Base-by-base conservation (phyloP, 306 rosid genomes). In the Vachellia collinsii region DNA sequence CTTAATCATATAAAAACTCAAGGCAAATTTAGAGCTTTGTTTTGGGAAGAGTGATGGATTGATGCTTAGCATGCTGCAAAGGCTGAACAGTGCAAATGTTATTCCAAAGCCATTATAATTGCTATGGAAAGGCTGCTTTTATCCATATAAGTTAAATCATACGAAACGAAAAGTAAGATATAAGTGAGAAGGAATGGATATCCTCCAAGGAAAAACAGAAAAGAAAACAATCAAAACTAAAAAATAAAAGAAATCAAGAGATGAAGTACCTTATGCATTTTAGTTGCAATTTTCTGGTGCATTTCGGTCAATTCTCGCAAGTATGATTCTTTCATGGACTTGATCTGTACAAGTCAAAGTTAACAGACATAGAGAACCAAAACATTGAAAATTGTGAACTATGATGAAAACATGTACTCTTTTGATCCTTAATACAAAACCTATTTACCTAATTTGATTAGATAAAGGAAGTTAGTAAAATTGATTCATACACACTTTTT, bases 301-400 rank as follows among this genome's bases (percentile, higher is more conserved):
- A 93, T 63, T 63, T 95, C 98, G 66, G 11, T 83, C 70, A 95
- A 29, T 43, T 91, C 98, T 17, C 90, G 75, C 36, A 83, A 80
- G 88, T 91, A 89, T 62, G 23, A 39, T 41, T 90, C 96, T 93
- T 85, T 93, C 98, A 93, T 84, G 75, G 77, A 34, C 81, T 89
- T 88, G 78, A 94, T 80, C 99, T 91, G 89, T 83, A 2, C 2
- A 80, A 76, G 67, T 53, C 48, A 72, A 79, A 75, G 72, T 23
- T 19, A 67, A 58, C 54, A 82, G 34, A 80, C 44, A 76, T 58
- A 76, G n/a, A 83, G 63, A 72, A 79, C 69, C 43, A 78, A 61
- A 51, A 64, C 44, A 82, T 69, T 51, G 44, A 51, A 70, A 85
- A 48, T 59, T 61, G 66, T 70, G 50, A 71, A 37, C 67, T 46